These are phyloP conservation scores for Iberis pinnata DNA, from an alignment of 345 rosid species.

Conservation along the genomic window DNA sequence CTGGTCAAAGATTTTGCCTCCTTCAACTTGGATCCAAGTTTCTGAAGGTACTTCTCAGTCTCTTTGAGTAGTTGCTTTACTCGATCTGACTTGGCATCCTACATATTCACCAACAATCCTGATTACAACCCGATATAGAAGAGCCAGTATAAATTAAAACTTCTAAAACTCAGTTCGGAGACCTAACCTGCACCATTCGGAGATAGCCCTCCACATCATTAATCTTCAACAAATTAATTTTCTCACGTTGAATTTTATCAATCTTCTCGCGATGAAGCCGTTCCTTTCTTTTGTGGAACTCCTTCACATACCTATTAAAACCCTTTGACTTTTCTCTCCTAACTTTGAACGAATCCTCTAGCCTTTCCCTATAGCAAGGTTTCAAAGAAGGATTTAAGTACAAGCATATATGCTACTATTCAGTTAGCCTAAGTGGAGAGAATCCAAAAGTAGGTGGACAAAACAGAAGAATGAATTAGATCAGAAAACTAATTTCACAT, in stretches of 20 bases:
- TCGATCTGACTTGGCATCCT: constrained; percentile 96
- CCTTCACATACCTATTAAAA: constrained; percentile 77
- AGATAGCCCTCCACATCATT: constrained; percentile 97
- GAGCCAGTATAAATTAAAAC: constrained; percentile 4
- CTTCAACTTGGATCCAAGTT: constrained; percentile 79
- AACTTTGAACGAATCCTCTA: constrained; percentile 73
- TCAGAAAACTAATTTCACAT: constrained; percentile 18
- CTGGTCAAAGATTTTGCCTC: constrained; percentile 57
- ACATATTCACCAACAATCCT: neutral
- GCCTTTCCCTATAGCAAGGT: constrained; percentile 56
- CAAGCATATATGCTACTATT: neutral
- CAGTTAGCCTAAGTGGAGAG: neutral
- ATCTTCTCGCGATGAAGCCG: constrained; percentile 82
- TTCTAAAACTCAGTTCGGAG: constrained; percentile 15
- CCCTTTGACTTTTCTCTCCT: constrained; percentile 90
- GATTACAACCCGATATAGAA: constrained; percentile 5
- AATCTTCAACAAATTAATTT: constrained; percentile 82
- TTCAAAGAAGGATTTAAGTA: constrained; percentile 2
- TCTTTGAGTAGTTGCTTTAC: constrained; percentile 80
- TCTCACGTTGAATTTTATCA: constrained; percentile 94
- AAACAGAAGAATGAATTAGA: neutral
- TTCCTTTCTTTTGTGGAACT: constrained; percentile 90
- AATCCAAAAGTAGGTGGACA: constrained; percentile 1
- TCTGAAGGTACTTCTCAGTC: constrained; percentile 89
- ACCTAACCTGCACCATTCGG: constrained; percentile 86